Conservation (phyloP, 352 stramenopile species). For the Phytophthora podocarpi region DNA sequence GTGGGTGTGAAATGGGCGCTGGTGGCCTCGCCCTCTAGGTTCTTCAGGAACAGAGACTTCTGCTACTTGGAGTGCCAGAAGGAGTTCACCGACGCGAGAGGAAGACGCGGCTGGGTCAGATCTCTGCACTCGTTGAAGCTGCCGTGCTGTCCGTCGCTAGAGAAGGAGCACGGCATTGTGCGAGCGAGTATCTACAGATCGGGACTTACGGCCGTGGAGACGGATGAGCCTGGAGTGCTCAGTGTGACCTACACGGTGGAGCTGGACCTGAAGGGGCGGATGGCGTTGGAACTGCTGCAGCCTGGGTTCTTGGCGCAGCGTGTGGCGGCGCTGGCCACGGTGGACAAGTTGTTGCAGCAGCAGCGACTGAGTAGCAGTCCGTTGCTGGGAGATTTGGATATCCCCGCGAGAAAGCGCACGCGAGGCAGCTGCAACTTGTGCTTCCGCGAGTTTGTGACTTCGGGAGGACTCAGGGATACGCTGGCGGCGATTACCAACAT, state of each 20-base stretch:
- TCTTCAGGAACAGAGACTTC: slow-evolving; percentile 83
- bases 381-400: slow-evolving; percentile 80
- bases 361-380: slow-evolving; percentile 80
- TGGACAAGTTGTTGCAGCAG: slow-evolving; percentile 82
- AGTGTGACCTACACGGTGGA: slow-evolving; percentile 86
- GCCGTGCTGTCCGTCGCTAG: slow-evolving; percentile 55
- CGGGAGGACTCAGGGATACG: slow-evolving; percentile 30
- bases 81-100: slow-evolving; percentile 71
- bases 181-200: slow-evolving; percentile 82
- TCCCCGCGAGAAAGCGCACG: slow-evolving; percentile 39
- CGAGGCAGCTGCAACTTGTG: slow-evolving; percentile 72
- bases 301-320: slow-evolving; percentile 69
- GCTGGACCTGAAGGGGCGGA: slow-evolving; percentile 85
- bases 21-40: slow-evolving; percentile 66
- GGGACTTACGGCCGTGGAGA: slow-evolving; percentile 79
- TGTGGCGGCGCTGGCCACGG: slow-evolving; percentile 65
- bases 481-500: slow-evolving; percentile 34
- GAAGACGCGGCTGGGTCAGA: slow-evolving; percentile 60
- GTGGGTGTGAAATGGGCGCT: slow-evolving; percentile 86
- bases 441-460: slow-evolving; percentile 64
- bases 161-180: slow-evolving; percentile 66
- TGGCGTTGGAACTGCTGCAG: slow-evolving; percentile 69
- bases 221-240: slow-evolving; percentile 70
- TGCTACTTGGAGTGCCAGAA: slow-evolving; percentile 89
- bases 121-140: slow-evolving; percentile 67